Evolutionary conservation across 1,284 basidiomycete genomes (phyloP).

Genomic region (Cystobasidiaceae sp.): DNA sequence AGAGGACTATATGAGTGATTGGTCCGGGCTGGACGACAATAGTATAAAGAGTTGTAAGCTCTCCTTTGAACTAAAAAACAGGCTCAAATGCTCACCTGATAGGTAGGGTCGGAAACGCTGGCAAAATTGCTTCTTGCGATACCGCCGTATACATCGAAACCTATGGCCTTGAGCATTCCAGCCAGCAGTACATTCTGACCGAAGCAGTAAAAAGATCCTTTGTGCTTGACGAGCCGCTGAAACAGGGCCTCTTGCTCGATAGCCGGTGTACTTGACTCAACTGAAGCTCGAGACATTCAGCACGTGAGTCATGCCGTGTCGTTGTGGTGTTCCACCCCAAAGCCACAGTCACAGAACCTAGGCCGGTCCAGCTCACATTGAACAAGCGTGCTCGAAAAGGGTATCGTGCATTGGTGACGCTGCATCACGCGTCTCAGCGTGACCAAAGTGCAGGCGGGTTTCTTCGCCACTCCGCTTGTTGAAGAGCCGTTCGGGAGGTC

Average conservation of each 20-base stretch:
- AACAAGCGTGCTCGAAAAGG: background rate
- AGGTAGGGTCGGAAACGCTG: too few relatives aligned
- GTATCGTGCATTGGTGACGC: background rate
- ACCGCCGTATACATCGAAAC: background rate
- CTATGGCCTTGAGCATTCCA: background rate
- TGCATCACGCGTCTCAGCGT: constrained; percentile 3
- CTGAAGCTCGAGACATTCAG: background rate
- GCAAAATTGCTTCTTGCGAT: constrained; percentile 7
- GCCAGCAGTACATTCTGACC: constrained; percentile 6
- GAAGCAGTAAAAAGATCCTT: constrained; percentile 3
- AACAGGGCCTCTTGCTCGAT: constrained; percentile 4
- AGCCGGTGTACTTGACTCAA: background rate
- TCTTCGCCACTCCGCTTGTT: background rate
- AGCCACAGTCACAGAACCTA: background rate
- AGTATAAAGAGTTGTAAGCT: background rate
- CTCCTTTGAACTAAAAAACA: background rate
- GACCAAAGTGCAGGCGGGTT: too few relatives aligned
- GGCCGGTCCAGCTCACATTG: background rate
- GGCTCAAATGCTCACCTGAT: background rate
- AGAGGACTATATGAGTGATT: constrained; percentile 1
- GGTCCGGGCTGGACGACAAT: background rate
- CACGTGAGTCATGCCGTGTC: background rate
- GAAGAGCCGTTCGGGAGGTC: background rate
- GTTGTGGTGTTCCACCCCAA: background rate
- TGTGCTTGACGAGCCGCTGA: background rate